These are phyloP conservation scores for Candida peoriensis DNA, from an alignment of 805 yeast species.

Conservation along the genomic window DNA sequence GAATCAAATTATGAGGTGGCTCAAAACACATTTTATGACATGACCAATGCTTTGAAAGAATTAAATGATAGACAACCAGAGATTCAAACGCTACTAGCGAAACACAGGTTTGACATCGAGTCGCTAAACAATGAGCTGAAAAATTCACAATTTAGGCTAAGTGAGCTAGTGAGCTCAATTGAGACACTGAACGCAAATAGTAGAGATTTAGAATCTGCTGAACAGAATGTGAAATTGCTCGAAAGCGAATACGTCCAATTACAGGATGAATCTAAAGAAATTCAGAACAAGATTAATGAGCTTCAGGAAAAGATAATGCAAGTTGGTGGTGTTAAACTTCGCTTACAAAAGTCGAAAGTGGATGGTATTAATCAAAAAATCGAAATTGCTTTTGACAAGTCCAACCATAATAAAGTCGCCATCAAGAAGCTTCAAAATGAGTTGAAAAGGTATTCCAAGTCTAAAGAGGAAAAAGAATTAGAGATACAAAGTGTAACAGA, in stretches of 20 bases:
- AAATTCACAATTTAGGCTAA: conserved; percentile 39
- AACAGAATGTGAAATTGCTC: conserved; percentile 28
- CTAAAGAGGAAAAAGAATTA: conserved; percentile 37
- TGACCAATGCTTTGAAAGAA: conserved; percentile 52
- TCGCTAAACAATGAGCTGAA: conserved; percentile 49
- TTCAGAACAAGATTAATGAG: conserved; percentile 49
- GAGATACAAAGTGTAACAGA: conserved; percentile 37
- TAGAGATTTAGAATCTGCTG: conserved; percentile 33
- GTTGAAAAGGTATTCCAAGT: conserved; percentile 46
- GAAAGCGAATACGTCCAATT: conserved; percentile 40
- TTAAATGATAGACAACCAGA: conserved; percentile 67
- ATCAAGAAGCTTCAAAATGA: conserved; percentile 62
- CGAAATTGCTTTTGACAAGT: conserved; percentile 51
- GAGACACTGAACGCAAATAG: conserved; percentile 22
- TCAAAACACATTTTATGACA: conserved; percentile 47
- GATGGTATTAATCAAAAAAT: conserved; percentile 66
- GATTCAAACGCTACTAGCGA: conserved; percentile 55
- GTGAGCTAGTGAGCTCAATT: conserved; percentile 28
- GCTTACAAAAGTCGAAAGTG: conserved; percentile 76
- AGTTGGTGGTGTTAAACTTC: conserved; percentile 84
- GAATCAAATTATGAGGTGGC: conserved; percentile 51
- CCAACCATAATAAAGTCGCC: conserved; percentile 51
- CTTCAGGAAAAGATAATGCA: conserved; percentile 79
- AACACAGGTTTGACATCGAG: conserved; percentile 58
- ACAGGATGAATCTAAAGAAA: conserved; percentile 47